phyloP scores from a whole-genome alignment of 169 alveolate species.

The Theileria parva region DNA sequence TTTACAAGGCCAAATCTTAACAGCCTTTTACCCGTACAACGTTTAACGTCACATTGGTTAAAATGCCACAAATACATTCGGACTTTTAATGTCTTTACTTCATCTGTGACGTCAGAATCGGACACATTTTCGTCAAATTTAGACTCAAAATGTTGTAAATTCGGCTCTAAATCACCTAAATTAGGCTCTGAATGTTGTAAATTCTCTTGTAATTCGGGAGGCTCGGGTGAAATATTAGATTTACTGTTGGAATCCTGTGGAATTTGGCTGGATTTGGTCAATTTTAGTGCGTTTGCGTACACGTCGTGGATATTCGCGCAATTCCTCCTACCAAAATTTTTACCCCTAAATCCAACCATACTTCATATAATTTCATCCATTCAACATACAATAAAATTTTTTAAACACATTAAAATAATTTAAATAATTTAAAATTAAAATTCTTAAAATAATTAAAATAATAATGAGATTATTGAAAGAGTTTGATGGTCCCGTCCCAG shows the following conservation, averaged over 20 bases:
- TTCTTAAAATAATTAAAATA: background rate
- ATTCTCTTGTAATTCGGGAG: no score
- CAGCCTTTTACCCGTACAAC: constrained; percentile 92
- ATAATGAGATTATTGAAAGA: constrained; percentile 88
- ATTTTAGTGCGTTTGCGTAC: constrained; percentile 53
- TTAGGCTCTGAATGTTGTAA: background rate
- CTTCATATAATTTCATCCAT: background rate
- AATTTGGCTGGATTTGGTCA: constrained; percentile 6
- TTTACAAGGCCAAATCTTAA: constrained; percentile 75
- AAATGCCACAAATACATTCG: constrained; percentile 89
- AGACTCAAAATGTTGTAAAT: background rate
- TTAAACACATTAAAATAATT: background rate
- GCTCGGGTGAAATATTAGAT: no score
- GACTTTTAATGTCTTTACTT: constrained; percentile 12
- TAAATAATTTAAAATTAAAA: background rate
- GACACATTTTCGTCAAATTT: background rate
- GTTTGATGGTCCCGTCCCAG: constrained; percentile 95
- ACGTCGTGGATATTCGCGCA: constrained; percentile 55
- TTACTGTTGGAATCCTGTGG: background rate
- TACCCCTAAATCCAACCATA: background rate
- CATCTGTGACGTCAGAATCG: background rate
- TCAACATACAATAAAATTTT: no score
- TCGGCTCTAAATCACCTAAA: background rate
- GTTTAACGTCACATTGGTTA: constrained; percentile 92
- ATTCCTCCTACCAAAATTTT: background rate